Evolutionary conservation across 805 yeast genomes (phyloP), one percentile per base, ranked within the genome.

Genomic region (Candida stauntonica): DNA sequence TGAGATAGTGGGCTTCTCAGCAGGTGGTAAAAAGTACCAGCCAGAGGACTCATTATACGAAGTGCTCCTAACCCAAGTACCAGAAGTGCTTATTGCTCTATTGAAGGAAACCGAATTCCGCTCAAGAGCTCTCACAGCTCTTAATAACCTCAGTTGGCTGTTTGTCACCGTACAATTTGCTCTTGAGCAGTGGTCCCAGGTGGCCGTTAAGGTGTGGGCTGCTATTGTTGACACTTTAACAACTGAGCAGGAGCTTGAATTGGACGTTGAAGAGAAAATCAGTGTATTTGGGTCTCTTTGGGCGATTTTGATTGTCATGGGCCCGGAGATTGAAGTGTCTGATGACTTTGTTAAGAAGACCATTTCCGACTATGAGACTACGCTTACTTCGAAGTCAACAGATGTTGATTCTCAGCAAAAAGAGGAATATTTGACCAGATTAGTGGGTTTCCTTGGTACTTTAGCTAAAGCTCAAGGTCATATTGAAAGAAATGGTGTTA

Each of bases 111-210:
- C 67, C n/a, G 67, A 70, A 31, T 72, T 80, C 43, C 62, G 72
- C 19, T 66, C 75, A 19, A 77, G 83, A 47, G 68, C 78, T 6
- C 62, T 86, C 34, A 69, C 77, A 12, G 79, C 85, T 7, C 68
- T 87, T 56, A 87, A 86, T 61, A 89, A 89, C 53, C 57, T 82
- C 37, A 57, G 75, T 29, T 81, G 89, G 88, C 61, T 80, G 20
- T 52, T 55, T 18, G 42, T 47, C 17, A 50, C 50, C 6, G 30
- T 46, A 4, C 47, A 48, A 5, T 27, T 26, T 17, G 39, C 41
- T 3, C 15, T 40, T 13, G 50, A 51, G 6, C 36, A 47, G 14
- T 46, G 56, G 54, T 23, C 33, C 1, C 12, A 24, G 11, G 33
- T 35, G 8, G 19, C 50, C 2, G 28, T 36, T 5, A 33, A 44